A percentile compares a stretch with the other conserved stretches of the same genome.
Evolutionary conservation across 2,329 filamentous ascomycete genomes (phyloP).

Genomic region (Samsoniella hepiali): DNA sequence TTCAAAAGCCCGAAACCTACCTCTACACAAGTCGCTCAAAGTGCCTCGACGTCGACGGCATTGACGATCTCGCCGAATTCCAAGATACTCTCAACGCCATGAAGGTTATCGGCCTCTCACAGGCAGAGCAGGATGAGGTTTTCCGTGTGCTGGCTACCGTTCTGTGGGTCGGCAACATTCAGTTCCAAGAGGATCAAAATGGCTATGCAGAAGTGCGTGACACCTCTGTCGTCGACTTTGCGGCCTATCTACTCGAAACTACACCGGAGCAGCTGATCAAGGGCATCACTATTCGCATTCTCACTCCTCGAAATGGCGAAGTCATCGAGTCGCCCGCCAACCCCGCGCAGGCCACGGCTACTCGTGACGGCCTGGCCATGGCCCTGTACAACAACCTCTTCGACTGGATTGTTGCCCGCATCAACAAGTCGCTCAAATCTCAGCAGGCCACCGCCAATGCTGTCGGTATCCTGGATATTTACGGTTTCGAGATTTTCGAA

Average conservation of each 20-base stretch:
- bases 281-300: slow-evolving; percentile 82
- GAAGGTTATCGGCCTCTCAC: slow-evolving; percentile 84
- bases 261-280: slow-evolving; percentile 76
- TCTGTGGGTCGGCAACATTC: slow-evolving; percentile 91
- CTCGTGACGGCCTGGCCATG: slow-evolving; percentile 87
- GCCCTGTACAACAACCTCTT: slow-evolving; percentile 98
- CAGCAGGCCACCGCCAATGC: slow-evolving; percentile 73
- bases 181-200: slow-evolving; percentile 83
- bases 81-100: slow-evolving; percentile 90
- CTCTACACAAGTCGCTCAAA: slow-evolving; percentile 91
- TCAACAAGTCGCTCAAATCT: slow-evolving; percentile 84
- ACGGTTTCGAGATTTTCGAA: slow-evolving; percentile 98
- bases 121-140: slow-evolving; percentile 90
- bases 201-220: slow-evolving; percentile 86
- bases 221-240: slow-evolving; percentile 87
- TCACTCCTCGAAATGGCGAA: slow-evolving; percentile 66
- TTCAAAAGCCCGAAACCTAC: slow-evolving; percentile 91
- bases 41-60: slow-evolving; percentile 89
- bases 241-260: slow-evolving; percentile 90
- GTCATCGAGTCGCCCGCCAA: slow-evolving; percentile 78
- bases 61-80: slow-evolving; percentile 88
- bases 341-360: slow-evolving; percentile 77
- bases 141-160: slow-evolving; percentile 92
- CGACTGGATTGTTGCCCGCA: slow-evolving; percentile 93
- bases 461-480: slow-evolving; percentile 97